Base-by-base conservation (phyloP, 1,284 basidiomycete species). In the Cryptococcus jaspeensis region DNA sequence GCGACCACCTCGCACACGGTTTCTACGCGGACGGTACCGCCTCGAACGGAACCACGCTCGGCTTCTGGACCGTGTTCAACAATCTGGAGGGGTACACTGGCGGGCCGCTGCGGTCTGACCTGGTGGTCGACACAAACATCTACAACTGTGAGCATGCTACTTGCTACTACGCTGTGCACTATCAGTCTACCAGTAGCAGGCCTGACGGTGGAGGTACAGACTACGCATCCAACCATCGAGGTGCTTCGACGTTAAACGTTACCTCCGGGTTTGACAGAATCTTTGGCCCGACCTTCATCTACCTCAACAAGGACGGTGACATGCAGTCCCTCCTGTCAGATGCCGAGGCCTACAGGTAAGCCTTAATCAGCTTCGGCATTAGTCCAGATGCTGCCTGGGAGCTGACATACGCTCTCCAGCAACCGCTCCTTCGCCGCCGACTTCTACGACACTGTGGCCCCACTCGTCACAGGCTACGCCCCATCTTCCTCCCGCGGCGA, bases 31-130 rank as follows among this genome's bases (percentile, higher is more conserved):
- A 72, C 46, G 70, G 70, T 15, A 57, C 66, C 2, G 42, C 45
- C 20, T 60, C 62, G 0, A 58, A 70, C 56, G 59, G 59, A 36
- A 51, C 62, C 0, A 61, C 62, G 9, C 59, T 67, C 22, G 72
- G 72, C 16, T 58, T 62, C 23, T 74, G 72, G 72, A 64, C 61
- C 20, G 65, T 74, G 5, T 64, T 65, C 52, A 71, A 71, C 55
- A 67, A 61, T n/a, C 55, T 62, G 28, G 72, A 74, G 25, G 64
- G 61, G 5, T 74, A 65, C 58, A 59, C 59, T 22, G 71, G 70
- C 12, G 71, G 69, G 11, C 68, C 71, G 1, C 51, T 63, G 6
- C 57, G 61, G 18, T 66, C 61, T 11, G 71, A 73, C 39, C 53
- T 74, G 18, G 63, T 67, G 8, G 67, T 71, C 47, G 72, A 74